phyloP scores from a whole-genome alignment of 2,329 filamentous ascomycete genomes.

The Talaromyces marneffei region DNA sequence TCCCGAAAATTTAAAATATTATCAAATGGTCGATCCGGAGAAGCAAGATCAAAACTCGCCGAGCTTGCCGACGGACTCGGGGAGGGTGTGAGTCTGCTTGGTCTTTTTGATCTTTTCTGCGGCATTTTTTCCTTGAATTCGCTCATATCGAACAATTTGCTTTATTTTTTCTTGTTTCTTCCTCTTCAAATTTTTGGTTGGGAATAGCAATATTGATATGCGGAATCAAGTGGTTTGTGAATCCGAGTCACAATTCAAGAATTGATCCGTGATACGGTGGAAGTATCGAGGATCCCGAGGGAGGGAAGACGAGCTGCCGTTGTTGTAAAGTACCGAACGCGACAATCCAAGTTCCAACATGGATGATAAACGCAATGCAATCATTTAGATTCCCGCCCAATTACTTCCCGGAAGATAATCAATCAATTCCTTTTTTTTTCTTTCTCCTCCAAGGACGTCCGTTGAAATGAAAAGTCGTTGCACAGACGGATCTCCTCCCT shows the following conservation, averaged over 20 bases:
- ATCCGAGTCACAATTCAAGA: not conserved
- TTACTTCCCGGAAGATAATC: too few relatives aligned
- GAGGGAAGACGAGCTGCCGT: not conserved
- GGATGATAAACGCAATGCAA: not conserved
- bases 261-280: not conserved
- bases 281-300: not conserved
- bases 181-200: too few relatives aligned
- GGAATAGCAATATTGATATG: not conserved
- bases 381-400: not conserved
- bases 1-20: slow-evolving; percentile 71
- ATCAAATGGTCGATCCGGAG: slow-evolving; percentile 42
- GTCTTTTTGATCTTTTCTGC: not conserved
- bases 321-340: not conserved
- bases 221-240: not conserved
- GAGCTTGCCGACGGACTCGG: slow-evolving; percentile 17
- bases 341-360: not conserved
- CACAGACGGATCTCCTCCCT: not conserved
- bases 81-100: not conserved
- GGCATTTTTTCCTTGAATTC: not conserved
- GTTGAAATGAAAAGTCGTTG: not conserved
- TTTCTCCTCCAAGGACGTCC: too few relatives aligned
- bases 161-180: not conserved
- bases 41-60: slow-evolving; percentile 29
- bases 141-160: not conserved
- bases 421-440: not conserved